Evolutionary conservation across 176 grass and related monocot genomes (phyloP).

Genomic region (Poa pratensis): DNA sequence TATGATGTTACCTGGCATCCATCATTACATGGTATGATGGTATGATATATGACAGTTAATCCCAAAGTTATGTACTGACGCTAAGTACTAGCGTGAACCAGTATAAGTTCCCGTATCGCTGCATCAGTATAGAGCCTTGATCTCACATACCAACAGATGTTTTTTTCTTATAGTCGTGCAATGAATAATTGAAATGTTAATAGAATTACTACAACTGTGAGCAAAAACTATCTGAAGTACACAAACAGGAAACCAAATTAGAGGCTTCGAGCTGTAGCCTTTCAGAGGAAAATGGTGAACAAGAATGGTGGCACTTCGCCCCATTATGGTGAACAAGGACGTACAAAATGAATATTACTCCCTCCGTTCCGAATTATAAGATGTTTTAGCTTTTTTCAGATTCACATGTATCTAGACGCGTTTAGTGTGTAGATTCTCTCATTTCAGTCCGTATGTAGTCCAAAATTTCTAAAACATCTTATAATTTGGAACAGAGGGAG

Average conservation of each 20-base stretch:
- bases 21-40: neutral
- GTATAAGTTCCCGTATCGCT: neutral
- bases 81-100: conserved; percentile 5
- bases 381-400: no score
- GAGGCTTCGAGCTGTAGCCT: neutral
- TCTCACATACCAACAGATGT: neutral
- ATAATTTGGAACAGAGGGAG: no score
- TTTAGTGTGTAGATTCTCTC: no score
- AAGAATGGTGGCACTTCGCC: neutral
- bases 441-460: no score
- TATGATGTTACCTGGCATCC: neutral
- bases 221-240: neutral
- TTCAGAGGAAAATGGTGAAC: neutral
- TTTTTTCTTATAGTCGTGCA: neutral
- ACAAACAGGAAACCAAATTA: neutral
- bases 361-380: no score
- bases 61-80: neutral
- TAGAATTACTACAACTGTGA: neutral
- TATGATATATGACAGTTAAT: neutral
- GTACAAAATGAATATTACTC: neutral
- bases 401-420: no score
- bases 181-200: neutral
- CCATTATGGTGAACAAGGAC: neutral
- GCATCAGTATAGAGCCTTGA: neutral
- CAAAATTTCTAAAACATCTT: no score